These are phyloP conservation scores for Hanseniaspora uvarum DNA, from an alignment of 1,139 yeast species.

Conservation along the genomic window DNA sequence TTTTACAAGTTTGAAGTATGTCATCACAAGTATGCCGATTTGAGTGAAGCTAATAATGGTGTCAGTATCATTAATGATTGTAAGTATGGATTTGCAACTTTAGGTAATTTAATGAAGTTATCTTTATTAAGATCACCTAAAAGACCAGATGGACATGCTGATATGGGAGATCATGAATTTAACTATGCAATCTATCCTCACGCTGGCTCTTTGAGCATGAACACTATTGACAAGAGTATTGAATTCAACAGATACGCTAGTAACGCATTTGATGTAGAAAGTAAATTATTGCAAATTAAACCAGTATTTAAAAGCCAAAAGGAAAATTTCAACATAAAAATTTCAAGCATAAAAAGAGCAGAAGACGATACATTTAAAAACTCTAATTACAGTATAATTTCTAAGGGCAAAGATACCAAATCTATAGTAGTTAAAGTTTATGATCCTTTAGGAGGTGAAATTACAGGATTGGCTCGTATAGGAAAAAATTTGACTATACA, in stretches of 20 bases:
- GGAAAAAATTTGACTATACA: conserved; percentile 54
- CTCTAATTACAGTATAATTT: conserved; percentile 29
- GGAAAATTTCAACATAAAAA: conserved; percentile 51
- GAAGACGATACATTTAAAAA: conserved; percentile 60
- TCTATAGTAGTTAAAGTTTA: conserved; percentile 65
- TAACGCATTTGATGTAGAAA: conserved; percentile 60
- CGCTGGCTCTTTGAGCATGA: conserved; percentile 48
- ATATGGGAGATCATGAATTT: conserved; percentile 79
- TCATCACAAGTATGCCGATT: conserved; percentile 86
- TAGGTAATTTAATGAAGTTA: conserved; percentile 77
- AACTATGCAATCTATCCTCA: conserved; percentile 83
- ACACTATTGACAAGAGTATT: conserved; percentile 65
- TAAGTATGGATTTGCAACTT: conserved; percentile 86
- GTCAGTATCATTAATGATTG: conserved; percentile 75
- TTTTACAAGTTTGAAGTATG: conserved; percentile 92
- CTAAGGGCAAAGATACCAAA: conserved; percentile 31
- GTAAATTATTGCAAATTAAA: not conserved
- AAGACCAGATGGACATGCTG: conserved; percentile 86
- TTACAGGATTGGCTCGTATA: conserved; percentile 45
- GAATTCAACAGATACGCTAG: conserved; percentile 64
- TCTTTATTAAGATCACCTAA: conserved; percentile 77
- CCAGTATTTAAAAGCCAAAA: conserved; percentile 33
- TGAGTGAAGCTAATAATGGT: conserved; percentile 77
- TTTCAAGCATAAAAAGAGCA: conserved; percentile 75
- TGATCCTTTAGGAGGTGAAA: conserved; percentile 75